Base-by-base conservation (phyloP, 2,329 filamentous ascomycete genomes). In the Diaporthe vaccinii region DNA sequence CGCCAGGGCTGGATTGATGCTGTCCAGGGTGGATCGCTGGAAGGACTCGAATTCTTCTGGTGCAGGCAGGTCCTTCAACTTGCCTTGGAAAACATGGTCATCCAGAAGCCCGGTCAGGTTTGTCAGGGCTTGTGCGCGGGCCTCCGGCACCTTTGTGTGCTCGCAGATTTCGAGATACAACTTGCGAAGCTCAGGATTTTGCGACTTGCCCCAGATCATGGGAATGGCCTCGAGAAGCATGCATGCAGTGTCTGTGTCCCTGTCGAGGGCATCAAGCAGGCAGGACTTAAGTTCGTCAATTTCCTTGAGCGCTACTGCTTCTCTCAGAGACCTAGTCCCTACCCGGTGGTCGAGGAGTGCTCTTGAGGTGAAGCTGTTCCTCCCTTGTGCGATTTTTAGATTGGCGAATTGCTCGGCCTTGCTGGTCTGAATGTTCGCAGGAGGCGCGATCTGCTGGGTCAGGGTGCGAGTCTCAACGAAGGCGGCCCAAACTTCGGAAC, bases 81-180 rank as follows among this genome's bases (percentile, higher is more conserved):
- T 78, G 1, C 74, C 78, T 0, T 79, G 77, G 31, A 76, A 59
- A 7, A 89, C 77, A 1, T 86, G 78, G 9, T 79, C 76, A 61
- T 90, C 87, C 55, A 91, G 77, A 6, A 87, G 77, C 4, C 81
- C 79, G 0, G 86, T 86, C 6, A 92, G 84, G 61, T 88, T 88
- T 17, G 84, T 79, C 15, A 91, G 79, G 0, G 88, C 86, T 7
- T 85, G 80, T 0, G 86, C 84, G 7, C 88, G 86, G n/a, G 87
- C 84, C 72, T 89, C 88, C 0, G 86, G 81, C 1, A 84, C 84
- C 1, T 80, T 78, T 0, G 85, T 84, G 5, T 78, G 78, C 7
- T 84, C 74, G 74, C 84, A 87, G 1, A 86, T 79, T 25, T 85
- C 82, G 15, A 86, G 78, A 75, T 90, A 91, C 4, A 89, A 79